Evolutionary conservation across 2,329 filamentous ascomycete genomes (phyloP).

Genomic region (Pleomassaria siparia): DNA sequence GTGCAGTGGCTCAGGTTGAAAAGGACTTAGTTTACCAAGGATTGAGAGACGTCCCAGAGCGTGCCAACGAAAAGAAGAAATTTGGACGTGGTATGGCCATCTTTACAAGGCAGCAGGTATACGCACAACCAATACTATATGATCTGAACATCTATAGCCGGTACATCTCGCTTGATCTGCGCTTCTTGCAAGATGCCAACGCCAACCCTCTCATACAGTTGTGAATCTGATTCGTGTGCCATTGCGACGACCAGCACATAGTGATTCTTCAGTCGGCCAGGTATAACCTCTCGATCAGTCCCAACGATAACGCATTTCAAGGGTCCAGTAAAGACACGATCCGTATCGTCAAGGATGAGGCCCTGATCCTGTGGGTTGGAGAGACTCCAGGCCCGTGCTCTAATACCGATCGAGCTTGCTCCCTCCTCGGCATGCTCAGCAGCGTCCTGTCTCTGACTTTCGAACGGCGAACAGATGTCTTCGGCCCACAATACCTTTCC

Average conservation of each 20-base stretch:
- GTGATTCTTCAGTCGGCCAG: background rate
- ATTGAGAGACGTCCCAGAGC: too few relatives aligned
- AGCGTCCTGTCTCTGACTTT: background rate
- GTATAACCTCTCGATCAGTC: background rate
- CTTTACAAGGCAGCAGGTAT: too few relatives aligned
- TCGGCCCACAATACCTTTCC: constrained; percentile 4
- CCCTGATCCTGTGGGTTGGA: background rate
- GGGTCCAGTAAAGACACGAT: background rate
- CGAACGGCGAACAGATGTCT: constrained; percentile 8
- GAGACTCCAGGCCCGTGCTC: background rate
- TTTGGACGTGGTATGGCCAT: too few relatives aligned
- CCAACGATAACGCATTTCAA: constrained; percentile 5
- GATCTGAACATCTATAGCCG: too few relatives aligned
- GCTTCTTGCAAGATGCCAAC: background rate
- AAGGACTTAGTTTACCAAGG: too few relatives aligned
- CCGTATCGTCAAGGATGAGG: constrained; percentile 2
- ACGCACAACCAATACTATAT: too few relatives aligned
- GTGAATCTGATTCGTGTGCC: too few relatives aligned
- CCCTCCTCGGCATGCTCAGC: background rate
- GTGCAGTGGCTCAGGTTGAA: too few relatives aligned
- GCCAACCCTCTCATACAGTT: constrained; percentile 7
- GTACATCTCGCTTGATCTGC: too few relatives aligned
- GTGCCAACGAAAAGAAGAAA: too few relatives aligned
- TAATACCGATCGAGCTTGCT: background rate
- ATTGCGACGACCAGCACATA: background rate